Evolutionary conservation across 208 protist genomes (phyloP).

Genomic region (Trichomonas gallinae): DNA sequence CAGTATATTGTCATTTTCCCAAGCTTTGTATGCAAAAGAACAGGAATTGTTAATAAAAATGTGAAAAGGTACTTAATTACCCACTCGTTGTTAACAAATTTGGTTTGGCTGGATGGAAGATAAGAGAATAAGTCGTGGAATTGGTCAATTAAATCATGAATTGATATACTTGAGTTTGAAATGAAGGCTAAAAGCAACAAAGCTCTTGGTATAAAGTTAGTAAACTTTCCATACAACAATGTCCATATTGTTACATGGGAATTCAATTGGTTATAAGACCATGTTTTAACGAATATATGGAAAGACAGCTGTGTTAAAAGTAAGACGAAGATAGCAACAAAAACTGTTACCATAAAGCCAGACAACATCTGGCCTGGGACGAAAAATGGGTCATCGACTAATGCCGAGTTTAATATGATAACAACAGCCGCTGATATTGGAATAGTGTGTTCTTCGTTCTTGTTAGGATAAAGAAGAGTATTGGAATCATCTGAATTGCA

Average conservation of each 20-base stretch:
- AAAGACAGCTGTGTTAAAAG: neutral
- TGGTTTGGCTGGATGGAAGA: neutral
- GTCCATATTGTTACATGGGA: neutral
- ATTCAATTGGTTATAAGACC: neutral
- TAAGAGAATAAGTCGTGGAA: neutral
- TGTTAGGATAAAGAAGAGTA: neutral
- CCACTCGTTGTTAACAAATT: neutral
- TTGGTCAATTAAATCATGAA: neutral
- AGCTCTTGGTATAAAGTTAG: neutral
- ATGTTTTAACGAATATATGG: neutral
- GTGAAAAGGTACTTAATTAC: neutral
- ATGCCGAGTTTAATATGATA: neutral
- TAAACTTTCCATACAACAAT: neutral
- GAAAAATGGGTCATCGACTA: neutral
- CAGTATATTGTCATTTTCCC: neutral
- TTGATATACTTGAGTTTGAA: neutral
- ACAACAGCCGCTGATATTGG: neutral
- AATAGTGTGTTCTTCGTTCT: neutral
- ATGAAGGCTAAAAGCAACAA: neutral
- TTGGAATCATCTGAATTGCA: neutral
- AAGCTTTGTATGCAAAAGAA: neutral
- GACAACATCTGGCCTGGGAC: neutral
- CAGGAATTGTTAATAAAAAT: neutral
- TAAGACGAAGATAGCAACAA: neutral
- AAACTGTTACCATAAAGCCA: neutral